Percentiles rank a stretch among this genome's conserved stretches.
Evolutionary conservation across 1,284 basidiomycete species (phyloP).

Genomic region (Cryptococcus hybrid): DNA sequence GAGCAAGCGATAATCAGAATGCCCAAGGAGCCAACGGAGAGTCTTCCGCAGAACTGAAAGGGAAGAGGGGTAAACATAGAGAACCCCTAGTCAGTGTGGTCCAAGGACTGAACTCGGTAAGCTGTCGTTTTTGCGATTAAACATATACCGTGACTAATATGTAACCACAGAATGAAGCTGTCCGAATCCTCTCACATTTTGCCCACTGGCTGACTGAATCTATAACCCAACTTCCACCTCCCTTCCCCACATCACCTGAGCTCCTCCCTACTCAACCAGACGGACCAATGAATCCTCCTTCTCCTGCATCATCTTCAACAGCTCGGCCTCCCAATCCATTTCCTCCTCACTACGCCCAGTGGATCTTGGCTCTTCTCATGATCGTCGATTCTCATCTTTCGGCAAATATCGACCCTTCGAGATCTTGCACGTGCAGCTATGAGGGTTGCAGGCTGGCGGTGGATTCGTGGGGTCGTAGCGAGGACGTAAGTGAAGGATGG

Average conservation of each 20-base stretch:
- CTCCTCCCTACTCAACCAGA: constrained; percentile 16
- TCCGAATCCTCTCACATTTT: constrained; percentile 27
- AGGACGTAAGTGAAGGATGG: constrained; percentile 19
- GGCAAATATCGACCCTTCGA: constrained; percentile 71
- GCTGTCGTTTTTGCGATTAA: not conserved
- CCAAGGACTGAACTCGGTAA: constrained; percentile 23
- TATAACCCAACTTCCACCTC: constrained; percentile 14
- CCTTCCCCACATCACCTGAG: constrained; percentile 7
- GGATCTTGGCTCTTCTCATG: constrained; percentile 79
- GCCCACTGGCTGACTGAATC: constrained; percentile 17
- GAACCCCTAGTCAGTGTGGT: constrained; percentile 38
- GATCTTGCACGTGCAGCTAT: constrained; percentile 73
- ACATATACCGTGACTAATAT: not conserved
- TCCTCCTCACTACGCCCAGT: constrained; percentile 61
- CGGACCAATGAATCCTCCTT: constrained; percentile 1
- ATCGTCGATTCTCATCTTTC: constrained; percentile 69
- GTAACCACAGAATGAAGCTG: constrained; percentile 17
- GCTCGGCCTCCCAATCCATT: constrained; percentile 1
- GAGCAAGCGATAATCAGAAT: constrained; percentile 11
- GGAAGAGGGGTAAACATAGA: constrained; percentile 10
- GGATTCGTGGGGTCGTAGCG: constrained; percentile 27
- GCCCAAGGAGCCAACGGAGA: not conserved
- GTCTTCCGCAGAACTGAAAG: constrained; percentile 7
- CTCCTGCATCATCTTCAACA: not conserved
- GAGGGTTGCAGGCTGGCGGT: constrained; percentile 54